phyloP scores from a whole-genome alignment of 352 stramenopile genomes.

The Globisporangium iwayamae region DNA sequence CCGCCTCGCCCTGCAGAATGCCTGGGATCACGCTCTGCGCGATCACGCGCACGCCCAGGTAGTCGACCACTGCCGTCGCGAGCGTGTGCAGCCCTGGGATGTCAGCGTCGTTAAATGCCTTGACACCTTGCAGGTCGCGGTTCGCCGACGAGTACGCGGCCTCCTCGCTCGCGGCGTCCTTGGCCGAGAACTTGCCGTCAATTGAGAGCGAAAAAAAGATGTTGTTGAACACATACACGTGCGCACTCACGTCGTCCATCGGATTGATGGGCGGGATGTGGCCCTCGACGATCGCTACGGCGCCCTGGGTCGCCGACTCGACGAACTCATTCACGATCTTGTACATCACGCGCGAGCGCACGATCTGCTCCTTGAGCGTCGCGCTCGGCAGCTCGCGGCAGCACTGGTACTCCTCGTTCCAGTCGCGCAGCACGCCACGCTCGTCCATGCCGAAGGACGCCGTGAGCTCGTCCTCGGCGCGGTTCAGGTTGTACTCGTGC shows the following conservation, averaged over 20 bases:
- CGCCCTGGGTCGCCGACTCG: slow-evolving; percentile 85
- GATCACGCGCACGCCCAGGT: slow-evolving; percentile 92
- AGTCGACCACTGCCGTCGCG: slow-evolving; percentile 94
- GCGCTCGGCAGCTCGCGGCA: slow-evolving; percentile 75
- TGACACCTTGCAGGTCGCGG: slow-evolving; percentile 87
- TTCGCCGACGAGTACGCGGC: slow-evolving; percentile 84
- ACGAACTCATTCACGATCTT: slow-evolving; percentile 96
- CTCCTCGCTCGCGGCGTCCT: slow-evolving; percentile 72
- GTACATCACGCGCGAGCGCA: slow-evolving; percentile 92
- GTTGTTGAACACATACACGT: slow-evolving; percentile 98
- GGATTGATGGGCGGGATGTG: slow-evolving; percentile 95
- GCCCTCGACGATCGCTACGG: slow-evolving; percentile 93
- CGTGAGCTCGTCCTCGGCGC: slow-evolving; percentile 89
- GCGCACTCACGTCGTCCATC: slow-evolving; percentile 89
- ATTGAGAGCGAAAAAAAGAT: slow-evolving; percentile 96
- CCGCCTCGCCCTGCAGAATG: slow-evolving; percentile 94
- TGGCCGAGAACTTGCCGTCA: slow-evolving; percentile 63
- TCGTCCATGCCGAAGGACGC: slow-evolving; percentile 91
- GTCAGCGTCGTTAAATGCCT: slow-evolving; percentile 91
- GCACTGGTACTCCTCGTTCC: slow-evolving; percentile 97
- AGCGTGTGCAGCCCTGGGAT: slow-evolving; percentile 91
- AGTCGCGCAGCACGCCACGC: slow-evolving; percentile 90
- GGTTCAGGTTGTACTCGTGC: slow-evolving; percentile 77
- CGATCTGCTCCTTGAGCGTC: slow-evolving; percentile 87
- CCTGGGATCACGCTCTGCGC: slow-evolving; percentile 95